These are phyloP conservation scores for Naganishia albida DNA, from an alignment of 1,284 basidiomycete species.

Conservation along the genomic window DNA sequence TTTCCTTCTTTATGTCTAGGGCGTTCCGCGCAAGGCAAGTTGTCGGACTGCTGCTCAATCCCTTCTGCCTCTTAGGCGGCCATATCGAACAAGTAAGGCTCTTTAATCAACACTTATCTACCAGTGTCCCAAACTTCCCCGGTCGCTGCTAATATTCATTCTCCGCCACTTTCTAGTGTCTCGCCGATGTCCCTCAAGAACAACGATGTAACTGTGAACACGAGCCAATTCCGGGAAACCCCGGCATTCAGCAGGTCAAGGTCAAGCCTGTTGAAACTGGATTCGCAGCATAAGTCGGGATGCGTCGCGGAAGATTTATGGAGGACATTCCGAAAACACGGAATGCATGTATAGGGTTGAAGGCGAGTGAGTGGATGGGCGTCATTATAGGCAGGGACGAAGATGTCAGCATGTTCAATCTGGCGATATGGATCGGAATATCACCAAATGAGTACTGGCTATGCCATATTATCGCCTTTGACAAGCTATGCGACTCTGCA, in stretches of 20 bases:
- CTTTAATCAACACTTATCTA: not conserved
- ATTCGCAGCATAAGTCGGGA: not conserved
- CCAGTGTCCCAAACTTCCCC: not conserved
- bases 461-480: not conserved
- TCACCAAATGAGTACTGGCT: not conserved
- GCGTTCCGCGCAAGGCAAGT: not conserved
- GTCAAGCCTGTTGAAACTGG: slow-evolving; percentile 7
- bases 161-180: not conserved
- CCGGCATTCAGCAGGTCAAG: slow-evolving; percentile 45
- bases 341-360: not conserved
- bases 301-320: not conserved
- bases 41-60: not conserved
- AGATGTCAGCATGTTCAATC: not conserved
- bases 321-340: not conserved
- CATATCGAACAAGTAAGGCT: slow-evolving; percentile 49
- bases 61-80: slow-evolving; percentile 37
- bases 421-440: not conserved
- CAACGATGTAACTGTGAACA: slow-evolving; percentile 49
- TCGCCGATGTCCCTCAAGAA: slow-evolving; percentile 41
- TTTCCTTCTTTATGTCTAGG: slow-evolving; percentile 5
- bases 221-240: slow-evolving; percentile 43
- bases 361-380: not conserved
- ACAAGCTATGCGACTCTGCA: not conserved
- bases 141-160: slow-evolving; percentile 11
- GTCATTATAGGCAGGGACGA: not conserved